Base-by-base conservation (phyloP, 179 eudicot species). In the Nepenthes alata region DNA sequence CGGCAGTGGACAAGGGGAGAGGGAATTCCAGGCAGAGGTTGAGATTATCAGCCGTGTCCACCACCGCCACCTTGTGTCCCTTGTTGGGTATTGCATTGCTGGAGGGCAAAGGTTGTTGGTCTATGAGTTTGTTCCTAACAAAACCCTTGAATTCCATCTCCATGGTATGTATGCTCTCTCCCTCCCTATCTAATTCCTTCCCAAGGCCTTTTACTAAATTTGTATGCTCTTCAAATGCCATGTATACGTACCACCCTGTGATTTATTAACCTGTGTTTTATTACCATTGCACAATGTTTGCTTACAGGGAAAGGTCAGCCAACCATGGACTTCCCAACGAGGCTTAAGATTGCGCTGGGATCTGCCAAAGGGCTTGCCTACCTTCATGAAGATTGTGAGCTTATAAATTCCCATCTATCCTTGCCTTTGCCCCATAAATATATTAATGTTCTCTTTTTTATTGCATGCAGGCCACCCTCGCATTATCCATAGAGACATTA, bases 111-210 rank as follows among this genome's bases (percentile, higher is more conserved):
- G 67, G 37, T 37, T 64, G 67, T 35, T 64, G 37, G 67, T 64
- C 41, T 64, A 54, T 38, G 67, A 64, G 67, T 64, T 64, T 54
- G 59, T 62, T 62, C 66, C 66, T 14, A 62, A 62, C 13, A 53
- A 53, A 2, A 62, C 66, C 34, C 66, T 62, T 37, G 67, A 64
- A 13, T 64, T 37, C 12, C 67, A 64, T 55, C 67, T 64, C 9
- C 60, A 64, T 45, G 67, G 66, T 62, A 62, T 12, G 35, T 60
- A 25, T 25, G 25, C 25, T 25, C 25, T 25, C 25, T n/a, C 60
- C 12, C 11, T 4, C 10, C 6, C 6, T 0, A 0, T 34, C 25
- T 35, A 25, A 25, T 25, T 25, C 25, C 25, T 25, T 25, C 25
- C 25, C 25, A 25, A 25, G 25, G 25, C 25, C 55, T 1, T 1